These are phyloP conservation scores for Cetradonia linearis DNA, from an alignment of 495 filamentous ascomycete species.

Conservation along the genomic window DNA sequence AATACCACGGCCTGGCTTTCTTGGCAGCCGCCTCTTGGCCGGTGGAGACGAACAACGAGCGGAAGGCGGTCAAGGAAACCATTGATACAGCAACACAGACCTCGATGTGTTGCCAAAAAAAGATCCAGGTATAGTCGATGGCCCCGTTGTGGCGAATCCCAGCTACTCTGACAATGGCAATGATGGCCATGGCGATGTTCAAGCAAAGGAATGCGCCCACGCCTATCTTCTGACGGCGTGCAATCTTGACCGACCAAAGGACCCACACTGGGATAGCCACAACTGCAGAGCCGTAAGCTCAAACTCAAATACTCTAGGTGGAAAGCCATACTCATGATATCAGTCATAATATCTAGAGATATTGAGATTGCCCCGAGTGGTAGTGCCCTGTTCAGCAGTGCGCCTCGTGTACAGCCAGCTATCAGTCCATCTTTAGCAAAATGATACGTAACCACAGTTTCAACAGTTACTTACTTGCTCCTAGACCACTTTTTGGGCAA, in stretches of 20 bases:
- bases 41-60: constrained; percentile 14
- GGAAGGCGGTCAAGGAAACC: constrained; percentile 19
- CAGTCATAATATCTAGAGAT: constrained; percentile 10
- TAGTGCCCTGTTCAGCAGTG: background rate
- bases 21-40: background rate
- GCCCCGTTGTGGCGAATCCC: constrained; percentile 9
- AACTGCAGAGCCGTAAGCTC: constrained; percentile 9
- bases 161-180: constrained; percentile 13
- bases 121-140: constrained; percentile 14
- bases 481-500: background rate
- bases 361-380: background rate
- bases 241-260: constrained; percentile 10
- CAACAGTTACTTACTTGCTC: background rate
- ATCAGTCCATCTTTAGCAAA: constrained; percentile 4
- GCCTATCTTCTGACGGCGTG: constrained; percentile 16
- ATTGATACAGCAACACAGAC: constrained; percentile 13
- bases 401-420: background rate
- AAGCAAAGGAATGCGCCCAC: constrained; percentile 19
- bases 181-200: constrained; percentile 4
- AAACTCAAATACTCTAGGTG: background rate
- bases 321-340: constrained; percentile 10
- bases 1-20: background rate
- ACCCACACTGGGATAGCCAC: constrained; percentile 16
- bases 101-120: constrained; percentile 18
- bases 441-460: background rate